phyloP scores from a whole-genome alignment of 495 filamentous ascomycete genomes.

The Penicillium coprophilum region DNA sequence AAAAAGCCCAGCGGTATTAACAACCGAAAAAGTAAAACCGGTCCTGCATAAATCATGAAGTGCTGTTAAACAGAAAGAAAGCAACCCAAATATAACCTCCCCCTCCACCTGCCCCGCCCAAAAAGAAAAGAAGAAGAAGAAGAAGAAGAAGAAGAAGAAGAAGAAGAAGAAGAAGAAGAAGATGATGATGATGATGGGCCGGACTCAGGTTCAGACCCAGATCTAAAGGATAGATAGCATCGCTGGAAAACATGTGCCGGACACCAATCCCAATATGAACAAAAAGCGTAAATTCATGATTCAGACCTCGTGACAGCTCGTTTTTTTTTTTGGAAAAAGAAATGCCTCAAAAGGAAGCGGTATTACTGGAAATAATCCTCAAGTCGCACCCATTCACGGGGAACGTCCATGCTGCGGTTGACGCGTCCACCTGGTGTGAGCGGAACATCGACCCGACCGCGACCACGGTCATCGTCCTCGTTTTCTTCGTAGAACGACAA shows the following conservation, averaged over 20 bases:
- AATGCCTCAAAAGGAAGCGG: neutral
- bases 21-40: neutral
- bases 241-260: slow-evolving; percentile 15
- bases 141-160: slow-evolving; percentile 5
- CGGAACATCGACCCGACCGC: slow-evolving; percentile 60
- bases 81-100: neutral
- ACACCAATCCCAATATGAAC: slow-evolving; percentile 21
- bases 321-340: neutral
- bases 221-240: slow-evolving; percentile 3
- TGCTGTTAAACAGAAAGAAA: neutral
- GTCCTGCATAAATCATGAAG: neutral
- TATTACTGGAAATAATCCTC: slow-evolving; percentile 38
- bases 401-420: slow-evolving; percentile 67
- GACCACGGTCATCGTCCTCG: slow-evolving; percentile 54
- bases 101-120: no score
- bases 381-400: slow-evolving; percentile 54
- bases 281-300: slow-evolving; percentile 36
- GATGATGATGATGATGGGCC: neutral
- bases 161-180: slow-evolving; percentile 9
- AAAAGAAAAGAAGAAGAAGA: no score
- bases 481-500: slow-evolving; percentile 58
- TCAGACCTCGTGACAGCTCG: slow-evolving; percentile 20
- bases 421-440: slow-evolving; percentile 68
- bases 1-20: slow-evolving; percentile 7
- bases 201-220: slow-evolving; percentile 3